phyloP scores from a whole-genome alignment of 768 basidiomycete species.

The Hericium coralloides region DNA sequence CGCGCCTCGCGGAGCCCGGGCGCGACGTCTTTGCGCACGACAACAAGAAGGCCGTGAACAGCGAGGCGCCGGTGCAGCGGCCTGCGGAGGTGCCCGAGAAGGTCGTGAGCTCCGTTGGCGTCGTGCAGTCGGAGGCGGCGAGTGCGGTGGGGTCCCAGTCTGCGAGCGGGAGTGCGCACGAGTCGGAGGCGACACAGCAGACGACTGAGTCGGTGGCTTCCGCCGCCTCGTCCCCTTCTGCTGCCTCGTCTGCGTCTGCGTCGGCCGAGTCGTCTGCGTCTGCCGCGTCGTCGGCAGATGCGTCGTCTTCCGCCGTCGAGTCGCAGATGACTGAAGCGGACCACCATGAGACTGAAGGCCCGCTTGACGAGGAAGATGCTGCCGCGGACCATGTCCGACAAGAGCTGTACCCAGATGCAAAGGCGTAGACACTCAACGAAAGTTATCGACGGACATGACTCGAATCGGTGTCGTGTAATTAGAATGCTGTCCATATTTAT shows the following conservation, averaged over 20 bases:
- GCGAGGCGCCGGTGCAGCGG: slow-evolving; percentile 19
- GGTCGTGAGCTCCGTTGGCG: background rate
- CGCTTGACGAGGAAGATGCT: slow-evolving; percentile 23
- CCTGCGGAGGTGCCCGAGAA: slow-evolving; percentile 2
- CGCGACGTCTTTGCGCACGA: slow-evolving; percentile 60
- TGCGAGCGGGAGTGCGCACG: background rate
- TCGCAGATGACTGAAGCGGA: background rate
- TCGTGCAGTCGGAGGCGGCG: background rate
- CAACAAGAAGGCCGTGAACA: slow-evolving; percentile 39
- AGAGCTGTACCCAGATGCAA: slow-evolving; percentile 26
- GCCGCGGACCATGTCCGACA: slow-evolving; percentile 28
- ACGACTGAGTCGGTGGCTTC: background rate
- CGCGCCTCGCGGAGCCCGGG: slow-evolving; percentile 63
- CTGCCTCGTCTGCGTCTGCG: background rate
- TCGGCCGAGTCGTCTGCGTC: background rate
- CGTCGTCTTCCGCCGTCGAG: background rate
- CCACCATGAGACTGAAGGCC: slow-evolving; percentile 15
- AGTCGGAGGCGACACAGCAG: background rate
- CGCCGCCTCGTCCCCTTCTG: background rate
- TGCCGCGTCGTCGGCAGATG: background rate
- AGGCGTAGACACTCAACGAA: background rate
- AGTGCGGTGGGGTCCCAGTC: background rate
- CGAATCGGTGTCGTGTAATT: background rate
- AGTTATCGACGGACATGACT: background rate
- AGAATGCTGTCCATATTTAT: background rate